Percentiles rank a stretch among this genome's conserved stretches.
Conservation (phyloP, 164 flowering plant genomes). For the Vitis rupestris region DNA sequence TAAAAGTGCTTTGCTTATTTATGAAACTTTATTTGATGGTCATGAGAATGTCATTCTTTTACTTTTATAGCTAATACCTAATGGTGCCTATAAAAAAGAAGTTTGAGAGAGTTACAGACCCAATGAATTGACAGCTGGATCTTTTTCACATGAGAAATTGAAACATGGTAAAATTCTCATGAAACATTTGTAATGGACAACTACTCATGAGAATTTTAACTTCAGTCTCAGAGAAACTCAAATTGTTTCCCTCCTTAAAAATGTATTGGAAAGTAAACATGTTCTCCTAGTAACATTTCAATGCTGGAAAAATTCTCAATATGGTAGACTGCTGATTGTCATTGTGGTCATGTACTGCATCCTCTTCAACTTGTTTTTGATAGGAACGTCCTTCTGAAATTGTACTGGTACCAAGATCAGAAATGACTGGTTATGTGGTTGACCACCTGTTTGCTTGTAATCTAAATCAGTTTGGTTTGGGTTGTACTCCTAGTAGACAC, state of each 20-base stretch:
- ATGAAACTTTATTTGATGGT: neutral
- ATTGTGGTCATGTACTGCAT: neutral
- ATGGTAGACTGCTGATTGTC: too few relatives aligned
- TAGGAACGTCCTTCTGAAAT: too few relatives aligned
- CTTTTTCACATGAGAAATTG: neutral
- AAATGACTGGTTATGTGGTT: neutral
- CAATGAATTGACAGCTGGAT: neutral
- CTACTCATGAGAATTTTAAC: neutral
- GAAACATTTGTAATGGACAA: neutral
- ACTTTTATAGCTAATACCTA: neutral
- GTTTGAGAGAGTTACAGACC: neutral
- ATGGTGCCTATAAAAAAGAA: too few relatives aligned
- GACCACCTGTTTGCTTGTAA: neutral
- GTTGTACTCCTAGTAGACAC: neutral
- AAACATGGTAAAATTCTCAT: neutral
- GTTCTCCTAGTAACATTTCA: neutral
- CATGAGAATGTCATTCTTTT: neutral
- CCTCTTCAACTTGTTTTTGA: neutral
- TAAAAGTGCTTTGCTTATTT: neutral
- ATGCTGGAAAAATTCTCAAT: neutral
- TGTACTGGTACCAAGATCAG: neutral
- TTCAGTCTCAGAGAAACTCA: neutral
- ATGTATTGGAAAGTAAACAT: neutral
- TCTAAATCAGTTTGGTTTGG: neutral
- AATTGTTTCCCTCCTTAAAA: neutral